Conservation (phyloP, 495 filamentous ascomycete species). For the Aspergillus ostianus region DNA sequence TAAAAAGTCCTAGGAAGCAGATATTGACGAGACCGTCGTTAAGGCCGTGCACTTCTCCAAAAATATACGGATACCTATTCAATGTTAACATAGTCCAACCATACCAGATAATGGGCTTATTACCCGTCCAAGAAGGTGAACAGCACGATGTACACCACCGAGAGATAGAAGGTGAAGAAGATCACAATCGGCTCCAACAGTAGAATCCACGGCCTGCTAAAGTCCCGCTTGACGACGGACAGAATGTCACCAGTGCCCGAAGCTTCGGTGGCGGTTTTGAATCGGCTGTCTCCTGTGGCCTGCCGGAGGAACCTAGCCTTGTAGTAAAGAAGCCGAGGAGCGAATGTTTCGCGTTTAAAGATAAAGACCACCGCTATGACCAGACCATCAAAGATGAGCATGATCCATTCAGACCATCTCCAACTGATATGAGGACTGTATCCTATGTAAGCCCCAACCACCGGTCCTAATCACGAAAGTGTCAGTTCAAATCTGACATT, state of each 20-base stretch:
- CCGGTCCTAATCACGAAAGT: constrained; percentile 18
- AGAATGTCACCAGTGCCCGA: neutral
- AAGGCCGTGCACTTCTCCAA: constrained; percentile 54
- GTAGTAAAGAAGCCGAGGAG: constrained; percentile 50
- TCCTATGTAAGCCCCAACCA: constrained; percentile 49
- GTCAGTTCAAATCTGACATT: neutral
- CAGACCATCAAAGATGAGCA: constrained; percentile 45
- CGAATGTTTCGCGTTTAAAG: constrained; percentile 53
- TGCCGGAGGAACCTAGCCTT: constrained; percentile 48
- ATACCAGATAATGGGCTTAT: no score
- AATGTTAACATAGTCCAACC: no score
- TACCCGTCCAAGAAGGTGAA: constrained; percentile 63
- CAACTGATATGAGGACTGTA: constrained; percentile 39
- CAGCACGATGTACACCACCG: constrained; percentile 62
- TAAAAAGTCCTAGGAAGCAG: constrained; percentile 56
- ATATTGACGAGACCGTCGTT: constrained; percentile 54
- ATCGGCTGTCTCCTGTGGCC: constrained; percentile 43
- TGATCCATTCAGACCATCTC: constrained; percentile 55
- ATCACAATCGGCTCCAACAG: constrained; percentile 50
- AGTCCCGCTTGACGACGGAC: neutral
- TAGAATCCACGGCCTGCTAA: constrained; percentile 20
- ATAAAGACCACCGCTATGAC: constrained; percentile 42
- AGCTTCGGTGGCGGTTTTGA: constrained; percentile 43
- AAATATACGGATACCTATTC: constrained; percentile 57
- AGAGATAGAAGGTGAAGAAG: constrained; percentile 57